A percentile compares a stretch with the other conserved stretches of the same genome.
phyloP scores from a whole-genome alignment of 2,329 filamentous ascomycete species.

The Chalara sp. region DNA sequence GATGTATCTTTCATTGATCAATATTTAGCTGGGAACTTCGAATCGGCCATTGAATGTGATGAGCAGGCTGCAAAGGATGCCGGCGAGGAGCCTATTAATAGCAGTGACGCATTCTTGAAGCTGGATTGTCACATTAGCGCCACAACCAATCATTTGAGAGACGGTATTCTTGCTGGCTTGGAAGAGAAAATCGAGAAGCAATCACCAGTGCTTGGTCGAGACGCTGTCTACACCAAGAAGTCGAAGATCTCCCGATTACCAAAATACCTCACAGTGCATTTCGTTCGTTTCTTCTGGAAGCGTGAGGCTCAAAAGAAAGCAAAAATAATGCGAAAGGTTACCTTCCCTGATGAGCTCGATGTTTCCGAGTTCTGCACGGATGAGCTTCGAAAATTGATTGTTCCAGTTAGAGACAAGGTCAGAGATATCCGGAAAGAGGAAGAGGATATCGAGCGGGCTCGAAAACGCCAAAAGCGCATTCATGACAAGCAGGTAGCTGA shows the following conservation, averaged over 20 bases:
- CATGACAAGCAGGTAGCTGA: slow-evolving; percentile 43
- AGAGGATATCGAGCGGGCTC: slow-evolving; percentile 82
- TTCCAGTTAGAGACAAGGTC: slow-evolving; percentile 94
- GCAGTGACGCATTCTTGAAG: slow-evolving; percentile 77
- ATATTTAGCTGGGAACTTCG: slow-evolving; percentile 80
- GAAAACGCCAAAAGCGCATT: slow-evolving; percentile 79
- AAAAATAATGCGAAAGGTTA: slow-evolving; percentile 99
- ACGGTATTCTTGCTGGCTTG: slow-evolving; percentile 77
- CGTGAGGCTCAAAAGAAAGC: slow-evolving; percentile 94
- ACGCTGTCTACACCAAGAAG: slow-evolving; percentile 82
- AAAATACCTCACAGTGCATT: slow-evolving; percentile 94
- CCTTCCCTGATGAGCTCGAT: slow-evolving; percentile 89
- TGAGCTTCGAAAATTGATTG: slow-evolving; percentile 70
- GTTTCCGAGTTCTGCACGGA: slow-evolving; percentile 94
- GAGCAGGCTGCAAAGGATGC: slow-evolving; percentile 69
- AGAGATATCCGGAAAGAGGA: slow-evolving; percentile 93
- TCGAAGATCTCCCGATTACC: slow-evolving; percentile 86
- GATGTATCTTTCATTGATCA: slow-evolving; percentile 76
- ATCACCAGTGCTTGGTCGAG: slow-evolving; percentile 68
- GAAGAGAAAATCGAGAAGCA: slow-evolving; percentile 88
- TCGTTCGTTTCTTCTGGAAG: slow-evolving; percentile 98
- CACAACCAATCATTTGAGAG: slow-evolving; percentile 81
- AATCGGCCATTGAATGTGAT: slow-evolving; percentile 74
- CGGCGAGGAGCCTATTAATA: slow-evolving; percentile 62
- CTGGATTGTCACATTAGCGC: slow-evolving; percentile 92